Percentiles rank a stretch among this genome's conserved stretches.
phyloP scores from a whole-genome alignment of 768 basidiomycete species.

The Auricularia sp. region DNA sequence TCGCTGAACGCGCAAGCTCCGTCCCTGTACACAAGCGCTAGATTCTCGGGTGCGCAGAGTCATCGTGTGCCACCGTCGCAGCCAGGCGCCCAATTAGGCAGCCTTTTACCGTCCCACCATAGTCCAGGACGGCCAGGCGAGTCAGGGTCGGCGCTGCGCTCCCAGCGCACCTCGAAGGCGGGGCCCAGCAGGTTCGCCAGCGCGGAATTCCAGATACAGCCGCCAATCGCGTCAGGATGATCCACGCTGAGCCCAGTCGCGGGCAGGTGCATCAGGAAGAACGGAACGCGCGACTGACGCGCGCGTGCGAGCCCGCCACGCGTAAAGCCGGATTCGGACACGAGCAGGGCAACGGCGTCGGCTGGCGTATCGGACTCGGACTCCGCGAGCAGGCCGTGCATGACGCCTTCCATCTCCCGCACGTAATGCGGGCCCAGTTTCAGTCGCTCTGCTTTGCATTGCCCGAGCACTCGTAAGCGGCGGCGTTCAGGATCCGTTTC shows the following conservation, averaged over 20 bases:
- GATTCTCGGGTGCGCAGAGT: neutral
- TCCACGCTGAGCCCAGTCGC: constrained; percentile 17
- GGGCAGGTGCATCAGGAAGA: constrained; percentile 73
- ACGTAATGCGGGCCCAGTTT: constrained; percentile 71
- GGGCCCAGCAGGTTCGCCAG: constrained; percentile 54
- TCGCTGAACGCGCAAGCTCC: neutral
- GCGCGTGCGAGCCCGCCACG: constrained; percentile 58
- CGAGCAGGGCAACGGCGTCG: constrained; percentile 51
- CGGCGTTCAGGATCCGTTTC: constrained; percentile 21
- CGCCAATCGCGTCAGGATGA: constrained; percentile 27
- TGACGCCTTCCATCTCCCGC: constrained; percentile 87
- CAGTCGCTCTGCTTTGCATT: constrained; percentile 88
- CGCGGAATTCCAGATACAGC: constrained; percentile 62
- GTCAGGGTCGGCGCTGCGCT: constrained; percentile 24
- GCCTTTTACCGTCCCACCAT: constrained; percentile 29
- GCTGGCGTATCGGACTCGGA: neutral
- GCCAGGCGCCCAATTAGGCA: constrained; percentile 13
- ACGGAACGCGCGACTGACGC: constrained; percentile 64
- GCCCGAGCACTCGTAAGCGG: constrained; percentile 67
- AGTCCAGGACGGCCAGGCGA: constrained; percentile 29
- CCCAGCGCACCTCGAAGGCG: constrained; percentile 59
- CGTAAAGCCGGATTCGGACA: constrained; percentile 78
- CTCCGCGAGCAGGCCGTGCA: constrained; percentile 36
- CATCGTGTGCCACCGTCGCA: neutral
- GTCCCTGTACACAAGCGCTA: neutral